Evolutionary conservation across 768 basidiomycete genomes (phyloP), one percentile per base, ranked within the genome.

Genomic region (Krasilnikovozyma curviuscula): DNA sequence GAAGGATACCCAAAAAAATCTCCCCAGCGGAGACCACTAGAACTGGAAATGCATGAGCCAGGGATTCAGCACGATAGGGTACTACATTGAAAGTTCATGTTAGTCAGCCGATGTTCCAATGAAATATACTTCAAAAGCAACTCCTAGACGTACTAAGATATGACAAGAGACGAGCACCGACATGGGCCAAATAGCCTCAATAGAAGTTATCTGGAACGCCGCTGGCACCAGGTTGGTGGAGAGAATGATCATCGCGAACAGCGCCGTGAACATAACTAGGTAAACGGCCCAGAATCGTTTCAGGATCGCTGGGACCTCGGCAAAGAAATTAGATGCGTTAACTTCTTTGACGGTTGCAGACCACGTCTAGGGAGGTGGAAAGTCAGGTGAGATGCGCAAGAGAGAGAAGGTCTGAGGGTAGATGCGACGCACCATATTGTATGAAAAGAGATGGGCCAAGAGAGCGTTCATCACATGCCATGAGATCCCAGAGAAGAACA

Each of bases 291-390:
- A 77, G 67, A 83, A 89, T 3, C 83, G 78, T 54, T 76, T 75
- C 59, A 79, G 67, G 60, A 89, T 85, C 48, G 75, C 74, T 1
- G 86, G 86, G 13, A 86, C 76, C 63, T 91, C 85, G 47, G 79
- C 74, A 73, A 81, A 86, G 69, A 91, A 86, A 61, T n/a, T n/a
- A n/a, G n/a, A n/a, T n/a, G n/a, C n/a, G n/a, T n/a, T n/a, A n/a
- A n/a, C n/a, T n/a, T n/a, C 16, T 40, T 7, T 37, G 8, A n/a
- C 10, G 14, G 21, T 3, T 7, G 16, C 10, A 1, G 27, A 73
- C 82, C 81, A 83, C 9, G n/a, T n/a, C n/a, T 8, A 39, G 37
- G 33, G 44, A 40, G 42, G 48, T 8, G 12, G 32, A 29, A 3
- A 5, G 7, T 14, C 30, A 16, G 19, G 10, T 23, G 10, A 33